These are phyloP conservation scores for Lasiosphaeria ovina DNA, from an alignment of 495 filamentous ascomycete genomes.

Conservation along the genomic window DNA sequence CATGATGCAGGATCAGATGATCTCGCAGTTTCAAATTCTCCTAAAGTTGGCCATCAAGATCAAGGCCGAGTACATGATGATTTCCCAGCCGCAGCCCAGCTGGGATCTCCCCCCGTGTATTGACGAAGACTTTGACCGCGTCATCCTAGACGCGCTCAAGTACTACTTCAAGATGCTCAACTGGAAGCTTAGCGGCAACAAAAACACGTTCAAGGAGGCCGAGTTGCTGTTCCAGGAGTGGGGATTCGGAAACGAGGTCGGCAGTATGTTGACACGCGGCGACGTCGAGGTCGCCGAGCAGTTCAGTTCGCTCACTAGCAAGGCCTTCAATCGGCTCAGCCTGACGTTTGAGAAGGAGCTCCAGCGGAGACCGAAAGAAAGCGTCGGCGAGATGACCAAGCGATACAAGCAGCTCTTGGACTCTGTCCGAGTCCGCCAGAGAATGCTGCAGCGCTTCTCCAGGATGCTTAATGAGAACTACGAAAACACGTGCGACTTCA, in stretches of 20 bases:
- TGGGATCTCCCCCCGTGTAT: constrained; percentile 97
- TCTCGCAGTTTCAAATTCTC: constrained; percentile 90
- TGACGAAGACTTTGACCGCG: constrained; percentile 92
- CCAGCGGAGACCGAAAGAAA: constrained; percentile 76
- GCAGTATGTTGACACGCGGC: constrained; percentile 80
- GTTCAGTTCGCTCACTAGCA: constrained; percentile 90
- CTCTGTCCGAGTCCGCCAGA: constrained; percentile 90
- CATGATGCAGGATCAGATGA: constrained; percentile 95
- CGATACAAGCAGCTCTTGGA: constrained; percentile 93
- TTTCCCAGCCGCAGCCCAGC: constrained; percentile 82
- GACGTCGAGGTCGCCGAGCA: constrained; percentile 99
- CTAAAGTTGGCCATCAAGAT: constrained; percentile 87
- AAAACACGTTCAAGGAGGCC: constrained; percentile 98
- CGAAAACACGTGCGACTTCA: constrained; percentile 94
- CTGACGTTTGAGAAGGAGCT: constrained; percentile 90
- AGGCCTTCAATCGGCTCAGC: constrained; percentile 81
- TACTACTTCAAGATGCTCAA: constrained; percentile 98
- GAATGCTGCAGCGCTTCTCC: constrained; percentile 74
- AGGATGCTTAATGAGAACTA: constrained; percentile 86
- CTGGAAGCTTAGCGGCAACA: constrained; percentile 95
- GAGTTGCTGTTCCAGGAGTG: constrained; percentile 97
- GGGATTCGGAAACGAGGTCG: constrained; percentile 92
- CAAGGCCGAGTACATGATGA: constrained; percentile 80
- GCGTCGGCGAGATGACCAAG: constrained; percentile 86
- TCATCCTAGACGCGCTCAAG: constrained; percentile 91